Evolutionary conservation across 176 grass and related monocot species (phyloP).

Genomic region (Ensete ventricosum): DNA sequence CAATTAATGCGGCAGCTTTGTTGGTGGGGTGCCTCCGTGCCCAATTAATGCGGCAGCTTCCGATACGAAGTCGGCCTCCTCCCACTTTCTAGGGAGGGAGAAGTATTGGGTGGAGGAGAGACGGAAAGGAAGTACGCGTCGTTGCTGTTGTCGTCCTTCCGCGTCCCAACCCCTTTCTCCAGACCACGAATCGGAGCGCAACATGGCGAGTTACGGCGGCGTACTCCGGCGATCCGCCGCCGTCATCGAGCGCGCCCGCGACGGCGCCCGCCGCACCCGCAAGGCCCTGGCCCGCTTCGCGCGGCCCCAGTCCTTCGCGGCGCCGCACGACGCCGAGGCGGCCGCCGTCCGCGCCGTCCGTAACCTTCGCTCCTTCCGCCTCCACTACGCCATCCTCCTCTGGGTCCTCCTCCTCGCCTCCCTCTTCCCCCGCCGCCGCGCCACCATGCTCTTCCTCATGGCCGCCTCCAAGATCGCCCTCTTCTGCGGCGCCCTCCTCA

Average conservation of each 20-base stretch:
- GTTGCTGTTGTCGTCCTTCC: too few species aligned
- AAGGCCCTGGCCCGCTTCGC: slow-evolving; percentile 47
- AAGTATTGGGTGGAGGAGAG: background rate
- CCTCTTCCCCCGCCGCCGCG: slow-evolving; percentile 43
- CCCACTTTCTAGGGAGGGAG: too few species aligned
- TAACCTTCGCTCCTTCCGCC: slow-evolving; percentile 54
- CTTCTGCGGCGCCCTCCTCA: slow-evolving; percentile 51
- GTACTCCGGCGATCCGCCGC: slow-evolving; percentile 46
- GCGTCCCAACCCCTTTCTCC: too few species aligned
- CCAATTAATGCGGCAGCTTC: too few species aligned
- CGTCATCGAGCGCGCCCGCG: slow-evolving; percentile 38
- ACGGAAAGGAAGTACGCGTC: too few species aligned
- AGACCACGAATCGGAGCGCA: too few species aligned
- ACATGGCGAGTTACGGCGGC: slow-evolving; percentile 31
- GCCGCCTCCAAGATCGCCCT: slow-evolving; percentile 63
- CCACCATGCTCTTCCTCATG: slow-evolving; percentile 81
- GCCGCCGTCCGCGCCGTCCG: slow-evolving; percentile 67
- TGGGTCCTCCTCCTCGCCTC: slow-evolving; percentile 61
- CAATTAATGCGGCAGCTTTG: too few species aligned
- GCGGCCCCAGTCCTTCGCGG: slow-evolving; percentile 35
- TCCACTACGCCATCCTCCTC: slow-evolving; percentile 59
- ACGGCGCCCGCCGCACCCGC: slow-evolving; percentile 26
- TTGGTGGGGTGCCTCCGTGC: too few species aligned
- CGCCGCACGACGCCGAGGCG: slow-evolving; percentile 50
- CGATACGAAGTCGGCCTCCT: too few species aligned